Evolutionary conservation across 1,284 basidiomycete genomes (phyloP), one percentile per base, ranked within the genome.

Genomic region (Waitea zeae): DNA sequence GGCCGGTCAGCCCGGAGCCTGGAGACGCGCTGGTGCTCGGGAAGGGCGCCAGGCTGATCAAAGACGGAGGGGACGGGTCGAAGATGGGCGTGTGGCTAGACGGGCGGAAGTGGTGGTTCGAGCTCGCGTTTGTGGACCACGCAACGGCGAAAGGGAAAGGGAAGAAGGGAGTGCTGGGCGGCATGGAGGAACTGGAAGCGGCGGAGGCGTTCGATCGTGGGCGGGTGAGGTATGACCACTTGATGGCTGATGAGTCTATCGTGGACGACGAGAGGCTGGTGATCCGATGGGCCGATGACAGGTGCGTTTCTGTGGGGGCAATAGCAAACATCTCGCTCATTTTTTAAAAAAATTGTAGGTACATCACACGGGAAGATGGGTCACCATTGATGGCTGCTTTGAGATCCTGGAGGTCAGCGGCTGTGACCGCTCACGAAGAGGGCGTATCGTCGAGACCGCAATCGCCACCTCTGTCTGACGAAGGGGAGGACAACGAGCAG

Each of bases 351-450:
- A 3, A 20, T 24, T 12, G 6, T 17, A 76, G 72, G 43, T 81
- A 77, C 47, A 70, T 81, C 41, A 70, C 67, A 14, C 63, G 66
- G 17, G 49, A 51, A 20, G 74, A 80, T 44, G 61, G 58, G 3
- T 79, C 77, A 0, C 70, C 71, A 1, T 57, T 83, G 17, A 70
- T 80, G 63, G 59, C 64, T 31, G 69, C 73, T 1, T 63, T 84
- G 3, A 54, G 58, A n/a, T 42, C 62, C 12, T 80, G 76, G 68
- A 64, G 79, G 26, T 52, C 62, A 20, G 55, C 61, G 2, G 59
- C 70, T n/a, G n/a, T n/a, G n/a, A n/a, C n/a, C n/a, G n/a, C n/a
- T 0, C 42, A 72, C 3, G 53, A 51, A 30, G 56, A 62, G 22
- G 43, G 44, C 33, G 35, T 39, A 5, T 41, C 44, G 4, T 40